Base-by-base conservation (phyloP, 805 yeast genomes). In the Cyberlindnera euphorbiiphila region DNA sequence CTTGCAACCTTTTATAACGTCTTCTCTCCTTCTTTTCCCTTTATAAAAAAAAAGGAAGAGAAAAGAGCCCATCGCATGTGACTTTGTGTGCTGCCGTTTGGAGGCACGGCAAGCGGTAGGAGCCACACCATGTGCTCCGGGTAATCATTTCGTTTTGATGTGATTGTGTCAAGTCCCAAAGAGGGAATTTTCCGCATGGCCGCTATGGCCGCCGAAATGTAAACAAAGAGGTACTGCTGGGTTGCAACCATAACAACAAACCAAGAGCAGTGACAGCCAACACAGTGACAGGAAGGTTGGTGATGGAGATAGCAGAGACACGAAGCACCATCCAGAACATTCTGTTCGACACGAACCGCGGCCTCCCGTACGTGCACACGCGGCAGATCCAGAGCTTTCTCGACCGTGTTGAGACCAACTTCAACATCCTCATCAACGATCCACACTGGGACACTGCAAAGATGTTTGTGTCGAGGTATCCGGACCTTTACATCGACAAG, bases 371-470 rank as follows among this genome's bases (percentile, higher is more conserved):
- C 19, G 17, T 45, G 8, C 36, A 42, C 28, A 39, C 46, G 19
- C 30, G 33, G 25, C 49, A 45, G 41, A 42, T 45, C 13, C 46
- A 23, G 10, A 29, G 26, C 21, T 45, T 45, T 21, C 37, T 45
- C 6, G 49, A 45, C 13, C 38, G 28, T 6, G 29, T 39, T 3
- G 49, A 45, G 37, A 30, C 43, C 18, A 39, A 42, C 37, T 42
- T 42, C 38, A 32, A 31, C 35, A 35, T 45, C 13, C 33, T 42
- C 19, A 29, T 42, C 21, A 28, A 30, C 19, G 45, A 35, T 20
- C 29, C 41, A 1, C 36, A 32, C 5, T 46, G 50, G 50, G 39
- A 36, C 21, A 42, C 39, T 1, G 41, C 36, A 2, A 36, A 42
- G 37, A 9, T 33, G 13, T 48, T 48, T 24, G 32, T 36, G 2